phyloP scores from a whole-genome alignment of 768 basidiomycete genomes.

The Cystoderma amianthinum region DNA sequence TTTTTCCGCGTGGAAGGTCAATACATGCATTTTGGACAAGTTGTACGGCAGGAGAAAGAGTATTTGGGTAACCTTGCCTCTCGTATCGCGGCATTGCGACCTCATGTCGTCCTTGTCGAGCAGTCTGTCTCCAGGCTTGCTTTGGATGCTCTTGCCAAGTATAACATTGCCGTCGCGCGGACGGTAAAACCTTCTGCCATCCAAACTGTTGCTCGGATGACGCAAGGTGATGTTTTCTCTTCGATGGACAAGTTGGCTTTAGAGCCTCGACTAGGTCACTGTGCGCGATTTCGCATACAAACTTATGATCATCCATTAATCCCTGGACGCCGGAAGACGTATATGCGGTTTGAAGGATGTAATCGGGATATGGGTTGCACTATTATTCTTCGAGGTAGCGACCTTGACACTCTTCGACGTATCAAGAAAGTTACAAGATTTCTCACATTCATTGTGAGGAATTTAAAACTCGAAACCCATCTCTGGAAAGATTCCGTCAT shows the following conservation, averaged over 20 bases:
- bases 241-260: constrained; percentile 91
- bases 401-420: constrained; percentile 70
- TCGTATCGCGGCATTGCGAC: constrained; percentile 86
- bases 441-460: constrained; percentile 87
- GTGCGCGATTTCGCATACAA: constrained; percentile 77
- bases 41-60: constrained; percentile 89
- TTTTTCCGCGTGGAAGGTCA: constrained; percentile 91
- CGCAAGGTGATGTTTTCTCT: constrained; percentile 90
- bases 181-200: constrained; percentile 86
- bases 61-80: constrained; percentile 83
- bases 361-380: constrained; percentile 92
- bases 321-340: constrained; percentile 90
- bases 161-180: constrained; percentile 86
- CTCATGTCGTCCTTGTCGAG: constrained; percentile 89
- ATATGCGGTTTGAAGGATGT: constrained; percentile 98
- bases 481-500: constrained; percentile 90
- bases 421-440: constrained; percentile 93
- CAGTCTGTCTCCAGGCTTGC: constrained; percentile 88
- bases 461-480: constrained; percentile 89
- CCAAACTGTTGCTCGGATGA: constrained; percentile 86
- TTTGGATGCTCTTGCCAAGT: constrained; percentile 76
- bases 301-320: constrained; percentile 94
- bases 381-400: constrained; percentile 83
- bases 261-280: constrained; percentile 87
- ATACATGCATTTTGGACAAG: constrained; percentile 88